A percentile compares a stretch with the other conserved stretches of the same genome.
Conservation (phyloP, 2,329 filamentous ascomycete species). For the Colletotrichum spaethianum region DNA sequence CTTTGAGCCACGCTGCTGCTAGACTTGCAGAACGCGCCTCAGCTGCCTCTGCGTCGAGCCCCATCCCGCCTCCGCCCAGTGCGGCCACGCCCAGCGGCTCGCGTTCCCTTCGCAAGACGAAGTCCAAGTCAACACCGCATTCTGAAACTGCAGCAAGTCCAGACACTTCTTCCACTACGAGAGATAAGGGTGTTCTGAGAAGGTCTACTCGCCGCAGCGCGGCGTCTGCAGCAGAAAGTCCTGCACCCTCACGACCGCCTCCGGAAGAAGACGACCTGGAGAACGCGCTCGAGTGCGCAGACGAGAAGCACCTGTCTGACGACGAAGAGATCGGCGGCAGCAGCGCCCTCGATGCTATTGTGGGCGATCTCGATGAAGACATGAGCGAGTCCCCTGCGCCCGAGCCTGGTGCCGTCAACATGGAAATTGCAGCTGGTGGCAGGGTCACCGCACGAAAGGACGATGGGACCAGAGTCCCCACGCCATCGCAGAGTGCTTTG, state of each 20-base stretch:
- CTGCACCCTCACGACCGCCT: conserved; percentile 65
- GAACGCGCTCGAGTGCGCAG: conserved; percentile 89
- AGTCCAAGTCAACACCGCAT: conserved; percentile 61
- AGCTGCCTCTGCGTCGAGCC: conserved; percentile 53
- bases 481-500: conserved; percentile 75
- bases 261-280: conserved; percentile 73
- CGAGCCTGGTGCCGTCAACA: conserved; percentile 89
- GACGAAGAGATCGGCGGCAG: conserved; percentile 78
- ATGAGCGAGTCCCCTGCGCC: conserved; percentile 80
- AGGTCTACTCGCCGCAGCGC: conserved; percentile 75
- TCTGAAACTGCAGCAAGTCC: conserved; percentile 58
- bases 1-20: conserved; percentile 62
- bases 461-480: conserved; percentile 88
- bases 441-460: conserved; percentile 93
- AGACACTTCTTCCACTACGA: conserved; percentile 62
- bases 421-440: conserved; percentile 89
- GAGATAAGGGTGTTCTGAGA: conserved; percentile 72
- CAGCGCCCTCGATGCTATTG: conserved; percentile 83
- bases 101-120: conserved; percentile 60
- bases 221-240: conserved; percentile 63
- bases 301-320: conserved; percentile 86
- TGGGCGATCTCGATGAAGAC: conserved; percentile 92
- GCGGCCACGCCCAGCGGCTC: conserved; percentile 59
- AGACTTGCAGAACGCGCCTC: conserved; percentile 63
- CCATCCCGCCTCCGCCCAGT: conserved; percentile 53